These are phyloP conservation scores for Suhomyces terraborum DNA, from an alignment of 1,139 yeast species.

Conservation along the genomic window DNA sequence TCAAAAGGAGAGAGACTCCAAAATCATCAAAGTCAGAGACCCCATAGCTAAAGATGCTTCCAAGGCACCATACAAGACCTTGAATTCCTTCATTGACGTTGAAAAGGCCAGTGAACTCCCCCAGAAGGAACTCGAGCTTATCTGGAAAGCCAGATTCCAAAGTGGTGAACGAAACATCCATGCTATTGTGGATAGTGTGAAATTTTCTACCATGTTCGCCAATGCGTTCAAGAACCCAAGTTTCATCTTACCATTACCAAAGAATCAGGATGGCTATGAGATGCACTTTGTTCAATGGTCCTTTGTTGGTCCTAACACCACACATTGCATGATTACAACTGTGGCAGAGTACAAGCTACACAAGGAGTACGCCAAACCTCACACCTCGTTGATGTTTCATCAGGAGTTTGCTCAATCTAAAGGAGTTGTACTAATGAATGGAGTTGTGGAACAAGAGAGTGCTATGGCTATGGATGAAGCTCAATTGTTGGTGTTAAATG, in stretches of 20 bases:
- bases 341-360: conserved; percentile 91
- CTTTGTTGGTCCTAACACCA: conserved; percentile 80
- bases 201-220: conserved; percentile 60
- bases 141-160: conserved; percentile 90
- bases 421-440: conserved; percentile 81
- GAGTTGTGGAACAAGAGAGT: conserved; percentile 73
- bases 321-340: conserved; percentile 89
- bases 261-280: conserved; percentile 62
- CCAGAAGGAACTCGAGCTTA: conserved; percentile 66
- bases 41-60: conserved; percentile 52
- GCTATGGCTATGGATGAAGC: conserved; percentile 70
- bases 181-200: conserved; percentile 60
- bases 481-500: conserved; percentile 71
- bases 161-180: conserved; percentile 59
- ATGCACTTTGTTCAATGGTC: conserved; percentile 95
- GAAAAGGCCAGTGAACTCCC: conserved; percentile 63
- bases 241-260: conserved; percentile 71
- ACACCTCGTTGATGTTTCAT: conserved; percentile 88
- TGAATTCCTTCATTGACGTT: conserved; percentile 68
- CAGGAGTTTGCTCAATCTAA: conserved; percentile 68
- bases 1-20: conserved; percentile 33
- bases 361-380: conserved; percentile 91
- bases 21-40: conserved; percentile 35
- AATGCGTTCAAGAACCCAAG: conserved; percentile 76
- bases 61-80: conserved; percentile 63